These are phyloP conservation scores for Arachnomyces sp. DNA, from an alignment of 2,329 filamentous ascomycete genomes.

Conservation along the genomic window DNA sequence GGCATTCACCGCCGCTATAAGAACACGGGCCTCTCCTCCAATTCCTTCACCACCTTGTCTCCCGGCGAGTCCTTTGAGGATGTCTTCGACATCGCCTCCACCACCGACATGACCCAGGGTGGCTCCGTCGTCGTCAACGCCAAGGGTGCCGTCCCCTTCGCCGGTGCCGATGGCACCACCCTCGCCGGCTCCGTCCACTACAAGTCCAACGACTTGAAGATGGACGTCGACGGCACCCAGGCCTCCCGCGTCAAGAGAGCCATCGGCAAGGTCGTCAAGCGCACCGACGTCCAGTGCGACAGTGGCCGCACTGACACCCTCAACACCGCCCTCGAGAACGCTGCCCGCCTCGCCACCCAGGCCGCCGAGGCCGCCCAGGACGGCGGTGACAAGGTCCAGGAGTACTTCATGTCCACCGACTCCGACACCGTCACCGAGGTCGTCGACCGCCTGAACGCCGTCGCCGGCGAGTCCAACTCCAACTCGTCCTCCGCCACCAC, in stretches of 20 bases:
- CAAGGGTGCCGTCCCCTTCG: slow-evolving; percentile 50
- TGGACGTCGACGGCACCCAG: slow-evolving; percentile 49
- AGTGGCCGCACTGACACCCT: slow-evolving; percentile 40
- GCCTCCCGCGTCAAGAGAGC: slow-evolving; percentile 46
- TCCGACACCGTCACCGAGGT: slow-evolving; percentile 43
- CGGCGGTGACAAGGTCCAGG: slow-evolving; percentile 43
- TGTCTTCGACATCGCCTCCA: slow-evolving; percentile 29
- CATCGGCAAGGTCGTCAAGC: slow-evolving; percentile 37
- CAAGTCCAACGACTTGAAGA: slow-evolving; percentile 51
- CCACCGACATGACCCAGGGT: slow-evolving; percentile 36
- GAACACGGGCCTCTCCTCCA: slow-evolving; percentile 19
- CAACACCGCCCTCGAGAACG: slow-evolving; percentile 47
- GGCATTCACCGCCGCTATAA: slow-evolving; percentile 25
- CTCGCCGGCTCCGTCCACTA: slow-evolving; percentile 51
- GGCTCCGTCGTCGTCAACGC: slow-evolving; percentile 52
- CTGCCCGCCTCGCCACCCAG: slow-evolving; percentile 45
- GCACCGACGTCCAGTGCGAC: slow-evolving; percentile 49
- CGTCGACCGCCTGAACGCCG: slow-evolving; percentile 43
- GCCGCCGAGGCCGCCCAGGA: slow-evolving; percentile 47
- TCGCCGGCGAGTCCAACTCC: slow-evolving; percentile 51
- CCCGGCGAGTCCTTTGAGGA: slow-evolving; percentile 23
- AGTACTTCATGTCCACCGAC: slow-evolving; percentile 58
- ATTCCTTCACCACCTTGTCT: slow-evolving; percentile 24
- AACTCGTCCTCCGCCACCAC: slow-evolving; percentile 41
- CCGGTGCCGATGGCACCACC: slow-evolving; percentile 44